Percentiles rank a stretch among this genome's conserved stretches.
Conservation (phyloP, 225 moss, liverwort and hornwort species). For the Physcomitrium patens region DNA sequence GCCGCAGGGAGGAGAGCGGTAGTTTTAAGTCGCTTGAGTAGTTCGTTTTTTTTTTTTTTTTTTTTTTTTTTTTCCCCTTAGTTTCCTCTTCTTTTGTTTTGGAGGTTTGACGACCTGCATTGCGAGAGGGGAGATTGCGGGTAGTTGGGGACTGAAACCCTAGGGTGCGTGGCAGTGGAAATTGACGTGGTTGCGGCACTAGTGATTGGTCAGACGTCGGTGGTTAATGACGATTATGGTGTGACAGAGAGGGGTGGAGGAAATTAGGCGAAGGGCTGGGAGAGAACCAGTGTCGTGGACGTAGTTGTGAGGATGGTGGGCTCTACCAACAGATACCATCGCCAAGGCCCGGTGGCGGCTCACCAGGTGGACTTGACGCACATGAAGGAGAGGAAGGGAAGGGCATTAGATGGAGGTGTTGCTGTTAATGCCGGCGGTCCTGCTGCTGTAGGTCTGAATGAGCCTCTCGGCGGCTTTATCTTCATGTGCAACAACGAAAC, state of each 20-base stretch:
- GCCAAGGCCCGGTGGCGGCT: conserved; percentile 34
- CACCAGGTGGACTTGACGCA: conserved; percentile 62
- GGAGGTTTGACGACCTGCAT: conserved; percentile 19
- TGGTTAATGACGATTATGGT: conserved; percentile 25
- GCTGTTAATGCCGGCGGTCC: conserved; percentile 37
- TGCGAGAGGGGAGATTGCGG: neutral
- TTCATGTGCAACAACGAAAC: conserved; percentile 99
- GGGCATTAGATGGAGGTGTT: conserved; percentile 36
- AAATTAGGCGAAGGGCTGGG: conserved; percentile 37
- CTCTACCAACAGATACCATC: conserved; percentile 68
- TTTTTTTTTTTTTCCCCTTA: neutral
- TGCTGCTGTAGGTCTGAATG: conserved; percentile 53
- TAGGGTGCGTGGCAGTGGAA: conserved; percentile 20
- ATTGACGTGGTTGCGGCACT: conserved; percentile 25
- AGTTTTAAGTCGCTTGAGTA: neutral
- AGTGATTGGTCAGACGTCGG: conserved; percentile 32
- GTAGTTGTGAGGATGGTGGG: conserved; percentile 78
- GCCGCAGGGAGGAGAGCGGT: neutral
- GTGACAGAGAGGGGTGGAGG: conserved; percentile 38
- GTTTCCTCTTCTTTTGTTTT: neutral
- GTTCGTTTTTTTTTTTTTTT: neutral
- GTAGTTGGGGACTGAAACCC: conserved; percentile 28
- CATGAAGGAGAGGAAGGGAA: conserved; percentile 62
- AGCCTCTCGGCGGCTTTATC: conserved; percentile 97
- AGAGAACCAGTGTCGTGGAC: conserved; percentile 39